Evolutionary conservation across 2,329 filamentous ascomycete genomes (phyloP), one percentile per base, ranked within the genome.

Genomic region (Hypocrella siamensis): DNA sequence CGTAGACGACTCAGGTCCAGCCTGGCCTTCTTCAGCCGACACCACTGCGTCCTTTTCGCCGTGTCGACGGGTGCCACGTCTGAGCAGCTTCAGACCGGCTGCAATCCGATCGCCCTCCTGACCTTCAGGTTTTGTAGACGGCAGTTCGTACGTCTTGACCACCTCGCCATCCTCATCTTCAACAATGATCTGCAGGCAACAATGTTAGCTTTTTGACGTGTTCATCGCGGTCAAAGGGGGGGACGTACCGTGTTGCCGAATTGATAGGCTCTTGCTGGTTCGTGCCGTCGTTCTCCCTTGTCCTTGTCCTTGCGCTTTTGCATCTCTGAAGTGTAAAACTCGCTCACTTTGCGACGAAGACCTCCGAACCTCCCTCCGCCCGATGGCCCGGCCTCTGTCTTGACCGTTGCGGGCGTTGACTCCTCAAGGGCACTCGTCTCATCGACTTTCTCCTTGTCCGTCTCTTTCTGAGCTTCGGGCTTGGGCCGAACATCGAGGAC

Each of bases 111-210:
- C 56, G 14, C 42, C 51, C 10, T 61, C 54, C 35, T 54, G 58
- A 12, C 47, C 47, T 10, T 61, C 58, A 0, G 42, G 38, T 39
- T 65, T 70, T 17, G 69, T 54, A 0, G 65, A 57, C 1, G 79
- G 76, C 18, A 88, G 67, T 40, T 86, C 76, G 47, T 85, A 86
- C 35, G 81, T 75, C 58, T 86, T 86, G 49, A 92, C 70, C 19
- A 92, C 83, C 49, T 92, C 83, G 27, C 82, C 82, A 43, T 86
- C 77, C 51, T 81, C 79, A 39, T 92, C 81, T 56, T 92, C 82
- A 12, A 92, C 79, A 48, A 92, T 88, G 40, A 92, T 83, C 60
- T 82, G 14, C 15, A 18, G 60, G 49, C 25, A 34, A 10, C 9
- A 7, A 3, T n/a, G n/a, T n/a, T n/a, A n/a, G n/a, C n/a, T n/a